These are phyloP conservation scores for Zymoseptoria crescenta DNA, from an alignment of 2,329 filamentous ascomycete genomes.

Conservation along the genomic window DNA sequence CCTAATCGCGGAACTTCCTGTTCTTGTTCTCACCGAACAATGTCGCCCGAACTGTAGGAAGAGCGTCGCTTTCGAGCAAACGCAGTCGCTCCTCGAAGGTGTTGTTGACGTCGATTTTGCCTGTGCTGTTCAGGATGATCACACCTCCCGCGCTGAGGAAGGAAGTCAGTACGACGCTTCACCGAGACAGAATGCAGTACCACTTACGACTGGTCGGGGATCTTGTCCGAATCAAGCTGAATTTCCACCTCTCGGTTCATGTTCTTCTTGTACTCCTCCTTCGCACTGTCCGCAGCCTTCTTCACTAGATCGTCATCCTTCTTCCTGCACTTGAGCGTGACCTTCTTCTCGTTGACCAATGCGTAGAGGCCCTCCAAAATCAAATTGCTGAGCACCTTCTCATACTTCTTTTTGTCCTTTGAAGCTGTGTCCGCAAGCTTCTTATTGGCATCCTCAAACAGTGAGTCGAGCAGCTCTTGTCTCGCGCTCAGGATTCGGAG, in stretches of 20 bases:
- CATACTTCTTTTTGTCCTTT: conserved; percentile 68
- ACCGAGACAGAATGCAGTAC: background rate
- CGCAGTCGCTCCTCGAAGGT: conserved; percentile 87
- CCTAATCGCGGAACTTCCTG: conserved; percentile 86
- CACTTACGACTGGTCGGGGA: conserved; percentile 77
- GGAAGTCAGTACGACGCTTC: conserved; percentile 17
- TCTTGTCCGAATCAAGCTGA: conserved; percentile 64
- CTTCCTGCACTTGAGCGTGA: conserved; percentile 67
- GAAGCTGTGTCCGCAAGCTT: conserved; percentile 53
- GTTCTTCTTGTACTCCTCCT: conserved; percentile 76
- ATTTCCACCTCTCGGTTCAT: conserved; percentile 58
- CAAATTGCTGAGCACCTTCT: conserved; percentile 66
- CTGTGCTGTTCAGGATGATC: conserved; percentile 67
- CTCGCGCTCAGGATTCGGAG: conserved; percentile 79
- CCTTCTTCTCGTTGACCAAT: conserved; percentile 64
- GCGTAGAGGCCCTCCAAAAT: conserved; percentile 87
- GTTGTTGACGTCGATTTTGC: conserved; percentile 98
- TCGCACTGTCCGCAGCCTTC: conserved; percentile 69
- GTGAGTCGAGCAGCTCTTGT: conserved; percentile 81
- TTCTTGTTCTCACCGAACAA: conserved; percentile 93
- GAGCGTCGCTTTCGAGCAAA: conserved; percentile 73
- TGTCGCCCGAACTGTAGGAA: conserved; percentile 75
- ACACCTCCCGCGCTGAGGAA: conserved; percentile 69
- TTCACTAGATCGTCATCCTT: conserved; percentile 67
- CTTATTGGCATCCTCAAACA: conserved; percentile 75